Conservation (phyloP, 768 basidiomycete species). For the Lactarius sp. region DNA sequence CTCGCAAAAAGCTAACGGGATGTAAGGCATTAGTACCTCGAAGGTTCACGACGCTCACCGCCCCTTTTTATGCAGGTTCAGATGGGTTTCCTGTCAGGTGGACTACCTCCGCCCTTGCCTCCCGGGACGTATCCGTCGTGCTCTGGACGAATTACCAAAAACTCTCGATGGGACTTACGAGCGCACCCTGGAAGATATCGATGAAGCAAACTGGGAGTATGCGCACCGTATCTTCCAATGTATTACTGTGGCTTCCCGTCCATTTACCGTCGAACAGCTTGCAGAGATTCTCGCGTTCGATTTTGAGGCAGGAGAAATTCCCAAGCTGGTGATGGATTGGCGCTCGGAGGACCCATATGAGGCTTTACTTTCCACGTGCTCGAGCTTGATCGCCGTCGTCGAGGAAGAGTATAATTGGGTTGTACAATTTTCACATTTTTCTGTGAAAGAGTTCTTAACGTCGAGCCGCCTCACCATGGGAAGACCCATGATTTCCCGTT, state of each 20-base stretch:
- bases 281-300: neutral
- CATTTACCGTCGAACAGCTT: too few species aligned
- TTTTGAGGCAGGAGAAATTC: neutral
- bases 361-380: neutral
- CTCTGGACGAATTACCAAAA: neutral
- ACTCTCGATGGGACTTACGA: neutral
- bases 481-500: neutral
- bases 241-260: neutral
- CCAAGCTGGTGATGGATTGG: neutral
- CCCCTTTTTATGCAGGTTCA: neutral
- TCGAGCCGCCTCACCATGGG: neutral
- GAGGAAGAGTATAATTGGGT: neutral
- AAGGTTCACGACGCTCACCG: too few species aligned
- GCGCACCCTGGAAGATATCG: neutral
- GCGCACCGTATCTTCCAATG: neutral
- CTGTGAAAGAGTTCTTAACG: neutral
- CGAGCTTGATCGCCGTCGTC: neutral
- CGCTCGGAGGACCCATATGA: neutral
- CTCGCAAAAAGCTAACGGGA: neutral
- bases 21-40: neutral
- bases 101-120: neutral
- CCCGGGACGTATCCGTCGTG: neutral
- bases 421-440: neutral
- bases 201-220: too few species aligned
- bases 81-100: neutral